Base-by-base conservation (phyloP, 2,329 filamentous ascomycete genomes). In the Epichloe glyceriae region DNA sequence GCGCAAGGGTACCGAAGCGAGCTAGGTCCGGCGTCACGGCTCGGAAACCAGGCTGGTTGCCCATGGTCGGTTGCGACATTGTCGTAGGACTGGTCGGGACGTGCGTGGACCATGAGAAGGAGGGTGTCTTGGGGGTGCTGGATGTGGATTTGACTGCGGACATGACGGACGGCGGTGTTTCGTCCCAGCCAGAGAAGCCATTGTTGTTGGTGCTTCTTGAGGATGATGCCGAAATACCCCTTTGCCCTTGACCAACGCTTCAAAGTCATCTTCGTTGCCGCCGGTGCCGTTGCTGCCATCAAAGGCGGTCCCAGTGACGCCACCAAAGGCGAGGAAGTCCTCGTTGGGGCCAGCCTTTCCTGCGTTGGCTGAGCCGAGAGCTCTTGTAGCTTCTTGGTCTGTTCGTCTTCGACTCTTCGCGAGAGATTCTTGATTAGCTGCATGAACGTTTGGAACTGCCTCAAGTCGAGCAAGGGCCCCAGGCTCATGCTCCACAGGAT, bases 391-490 rank as follows among this genome's bases (percentile, higher is more conserved):
- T 96, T 97, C 61, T 82, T 83, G 6, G 78, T 85, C 60, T 97
- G 93, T 63, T 97, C 93, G 17, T 85, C 80, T 64, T 98, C 91
- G 35, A 98, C 86, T 51, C 83, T 82, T 17, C 76, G 71, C 1
- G 89, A 94, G 4, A 96, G 70, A 0, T 71, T 76, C 64, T 88
- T 94, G 67, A 97, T 94, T 44, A 95, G 74, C 4, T 81, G 73
- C 88, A 97, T 96, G 65, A 94, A 97, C 0, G 79, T 73, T 62
- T 89, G 85, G 62, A 98, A 98, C 64, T 91, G 91, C 53, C 84
- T 76, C 7, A 97, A 74, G 60, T 95, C 85, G 5, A 98, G 79
- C 33, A 98, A 71, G 0, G 93, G 93, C 0, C 93, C 93, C 3
- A 98, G 73, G 61, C 85, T 88, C 80, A 97, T 96, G 56, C 70